phyloP scores from a whole-genome alignment of 495 filamentous ascomycete species.

The Neurospora sublineolata region DNA sequence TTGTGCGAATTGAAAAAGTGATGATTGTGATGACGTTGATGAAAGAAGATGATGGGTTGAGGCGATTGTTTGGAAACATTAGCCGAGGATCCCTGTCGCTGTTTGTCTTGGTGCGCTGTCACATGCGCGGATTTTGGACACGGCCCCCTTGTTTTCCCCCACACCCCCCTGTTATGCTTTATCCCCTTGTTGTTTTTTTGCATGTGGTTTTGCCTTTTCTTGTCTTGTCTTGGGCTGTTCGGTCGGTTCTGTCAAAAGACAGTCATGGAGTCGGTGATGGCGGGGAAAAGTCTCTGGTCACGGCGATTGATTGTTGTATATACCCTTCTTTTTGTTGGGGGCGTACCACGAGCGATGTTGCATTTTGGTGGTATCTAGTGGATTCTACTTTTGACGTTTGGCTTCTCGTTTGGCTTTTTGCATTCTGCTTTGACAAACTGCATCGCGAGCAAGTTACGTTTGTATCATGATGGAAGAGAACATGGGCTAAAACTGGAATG shows the following conservation, averaged over 20 bases:
- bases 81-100: background rate
- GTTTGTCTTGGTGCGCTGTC: background rate
- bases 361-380: background rate
- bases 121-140: background rate
- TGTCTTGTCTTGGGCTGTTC: background rate
- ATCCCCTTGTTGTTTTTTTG: background rate
- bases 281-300: background rate
- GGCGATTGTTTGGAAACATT: background rate
- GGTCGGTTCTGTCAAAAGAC: background rate
- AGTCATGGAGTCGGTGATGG: background rate
- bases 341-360: background rate
- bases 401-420: background rate
- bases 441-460: background rate
- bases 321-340: background rate
- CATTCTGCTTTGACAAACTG: background rate
- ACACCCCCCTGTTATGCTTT: background rate
- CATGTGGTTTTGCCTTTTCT: background rate
- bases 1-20: background rate
- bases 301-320: background rate
- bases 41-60: background rate
- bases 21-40: background rate
- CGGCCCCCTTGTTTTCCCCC: background rate
- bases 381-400: background rate
- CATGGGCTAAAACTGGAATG: background rate
- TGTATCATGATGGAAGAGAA: background rate